phyloP scores from a whole-genome alignment of 2,329 filamentous ascomycete genomes.

The Incumbomyces delicatus region DNA sequence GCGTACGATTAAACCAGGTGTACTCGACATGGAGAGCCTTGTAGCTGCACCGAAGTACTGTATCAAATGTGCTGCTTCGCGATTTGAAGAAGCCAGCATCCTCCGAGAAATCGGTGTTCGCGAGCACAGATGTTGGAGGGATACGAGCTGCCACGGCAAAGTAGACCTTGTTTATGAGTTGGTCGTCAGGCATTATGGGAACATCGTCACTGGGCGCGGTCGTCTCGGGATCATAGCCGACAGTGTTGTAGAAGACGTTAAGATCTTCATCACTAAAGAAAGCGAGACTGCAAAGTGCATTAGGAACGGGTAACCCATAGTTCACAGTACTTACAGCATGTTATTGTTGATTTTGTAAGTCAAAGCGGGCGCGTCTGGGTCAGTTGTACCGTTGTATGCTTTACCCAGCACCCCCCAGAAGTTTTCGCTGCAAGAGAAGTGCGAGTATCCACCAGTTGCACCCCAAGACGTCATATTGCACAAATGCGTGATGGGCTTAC shows the following conservation, averaged over 20 bases:
- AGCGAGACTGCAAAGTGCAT: slow-evolving; percentile 1
- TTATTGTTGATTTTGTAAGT: slow-evolving; percentile 5
- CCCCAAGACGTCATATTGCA: slow-evolving; percentile 8
- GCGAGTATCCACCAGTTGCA: slow-evolving; percentile 1
- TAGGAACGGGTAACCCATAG: too few species aligned
- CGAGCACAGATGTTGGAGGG: slow-evolving; percentile 5
- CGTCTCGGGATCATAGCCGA: slow-evolving; percentile 7
- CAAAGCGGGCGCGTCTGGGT: slow-evolving; percentile 4
- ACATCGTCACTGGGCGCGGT: background rate
- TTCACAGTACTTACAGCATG: slow-evolving; percentile 7
- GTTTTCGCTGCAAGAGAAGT: slow-evolving; percentile 6
- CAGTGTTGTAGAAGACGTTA: slow-evolving; percentile 5
- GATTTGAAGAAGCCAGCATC: background rate
- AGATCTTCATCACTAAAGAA: slow-evolving; percentile 8
- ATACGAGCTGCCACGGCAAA: slow-evolving; percentile 6
- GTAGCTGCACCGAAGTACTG: slow-evolving; percentile 6
- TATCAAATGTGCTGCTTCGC: background rate
- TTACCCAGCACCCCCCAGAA: slow-evolving; percentile 9
- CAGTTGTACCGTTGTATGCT: background rate
- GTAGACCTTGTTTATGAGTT: slow-evolving; percentile 9
- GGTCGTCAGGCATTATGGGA: slow-evolving; percentile 3
- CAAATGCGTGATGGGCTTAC: slow-evolving; percentile 7
- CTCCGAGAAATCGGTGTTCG: slow-evolving; percentile 4
- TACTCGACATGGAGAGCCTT: slow-evolving; percentile 6
- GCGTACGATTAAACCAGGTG: slow-evolving; percentile 9